Conservation (phyloP, 1,284 basidiomycete species). For the Pholiota adiposa region DNA sequence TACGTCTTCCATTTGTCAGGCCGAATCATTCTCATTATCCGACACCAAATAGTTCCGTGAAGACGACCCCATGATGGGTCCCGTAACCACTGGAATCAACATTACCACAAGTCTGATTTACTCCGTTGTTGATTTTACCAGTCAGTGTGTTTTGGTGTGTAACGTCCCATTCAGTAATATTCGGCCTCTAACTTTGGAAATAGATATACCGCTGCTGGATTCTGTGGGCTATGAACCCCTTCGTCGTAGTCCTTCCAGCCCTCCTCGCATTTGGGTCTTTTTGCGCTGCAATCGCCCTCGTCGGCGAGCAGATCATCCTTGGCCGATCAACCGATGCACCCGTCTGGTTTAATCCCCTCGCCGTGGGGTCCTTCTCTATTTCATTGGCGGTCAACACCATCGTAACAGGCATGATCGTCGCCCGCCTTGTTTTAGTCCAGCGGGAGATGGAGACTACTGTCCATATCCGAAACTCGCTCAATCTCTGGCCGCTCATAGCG, state of each 20-base stretch:
- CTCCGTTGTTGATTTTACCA: too few species aligned
- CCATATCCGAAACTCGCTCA: background rate
- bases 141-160: too few species aligned
- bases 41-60: too few species aligned
- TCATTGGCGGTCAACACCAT: slow-evolving; percentile 14
- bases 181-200: too few species aligned
- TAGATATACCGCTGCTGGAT: too few species aligned
- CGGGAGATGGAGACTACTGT: background rate
- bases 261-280: slow-evolving; percentile 12
- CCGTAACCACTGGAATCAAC: too few species aligned
- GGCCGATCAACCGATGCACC: background rate
- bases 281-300: background rate
- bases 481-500: slow-evolving; percentile 6
- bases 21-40: too few species aligned
- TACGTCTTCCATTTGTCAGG: too few species aligned
- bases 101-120: too few species aligned
- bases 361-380: slow-evolving; percentile 9
- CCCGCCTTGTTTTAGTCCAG: slow-evolving; percentile 2
- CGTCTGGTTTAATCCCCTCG: slow-evolving; percentile 13
- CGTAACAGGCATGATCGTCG: slow-evolving; percentile 12
- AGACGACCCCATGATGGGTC: too few species aligned
- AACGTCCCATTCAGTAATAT: too few species aligned
- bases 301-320: background rate
- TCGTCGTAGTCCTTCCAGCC: background rate
- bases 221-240: background rate